Percentiles rank a stretch among this genome's conserved stretches.
Conservation (phyloP, 345 rosid species). For the Pistacia atlantica region DNA sequence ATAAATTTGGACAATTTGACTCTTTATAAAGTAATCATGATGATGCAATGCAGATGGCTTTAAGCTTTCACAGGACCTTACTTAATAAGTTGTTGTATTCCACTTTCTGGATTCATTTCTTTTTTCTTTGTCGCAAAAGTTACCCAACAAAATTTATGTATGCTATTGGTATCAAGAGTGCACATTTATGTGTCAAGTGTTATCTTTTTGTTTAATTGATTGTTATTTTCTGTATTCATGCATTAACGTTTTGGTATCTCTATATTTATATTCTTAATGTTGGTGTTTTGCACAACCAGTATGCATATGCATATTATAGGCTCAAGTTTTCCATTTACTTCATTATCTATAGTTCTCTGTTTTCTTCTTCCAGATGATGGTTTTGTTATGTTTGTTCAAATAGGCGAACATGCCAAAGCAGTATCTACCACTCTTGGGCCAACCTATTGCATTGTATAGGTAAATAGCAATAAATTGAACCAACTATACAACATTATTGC, state of each 20-base stretch:
- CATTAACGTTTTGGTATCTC: not conserved
- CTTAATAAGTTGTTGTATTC: not conserved
- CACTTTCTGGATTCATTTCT: not conserved
- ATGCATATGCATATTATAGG: not conserved
- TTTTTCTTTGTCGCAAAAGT: not conserved
- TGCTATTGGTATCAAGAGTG: not conserved
- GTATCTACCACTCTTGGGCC: slow-evolving; percentile 90
- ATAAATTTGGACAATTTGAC: not conserved
- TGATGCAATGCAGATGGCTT: not conserved
- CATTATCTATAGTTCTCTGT: slow-evolving; percentile 21
- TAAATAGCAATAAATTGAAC: slow-evolving; percentile 33
- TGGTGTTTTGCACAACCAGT: not conserved
- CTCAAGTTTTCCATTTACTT: not conserved
- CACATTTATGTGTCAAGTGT: not conserved
- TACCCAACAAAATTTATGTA: not conserved
- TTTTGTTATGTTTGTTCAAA: slow-evolving; percentile 46
- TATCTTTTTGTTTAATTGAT: not conserved
- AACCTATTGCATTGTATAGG: slow-evolving; percentile 95
- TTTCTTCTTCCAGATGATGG: slow-evolving; percentile 39
- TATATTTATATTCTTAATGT: no score
- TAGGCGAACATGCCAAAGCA: slow-evolving; percentile 98
- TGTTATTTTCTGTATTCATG: not conserved
- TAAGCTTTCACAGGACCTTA: not conserved
- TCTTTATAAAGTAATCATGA: not conserved
- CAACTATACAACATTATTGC: not conserved